A percentile compares a stretch with the other conserved stretches of the same genome.
These are phyloP conservation scores for Choiromyces venosus DNA, from an alignment of 495 filamentous ascomycete genomes.

Conservation along the genomic window DNA sequence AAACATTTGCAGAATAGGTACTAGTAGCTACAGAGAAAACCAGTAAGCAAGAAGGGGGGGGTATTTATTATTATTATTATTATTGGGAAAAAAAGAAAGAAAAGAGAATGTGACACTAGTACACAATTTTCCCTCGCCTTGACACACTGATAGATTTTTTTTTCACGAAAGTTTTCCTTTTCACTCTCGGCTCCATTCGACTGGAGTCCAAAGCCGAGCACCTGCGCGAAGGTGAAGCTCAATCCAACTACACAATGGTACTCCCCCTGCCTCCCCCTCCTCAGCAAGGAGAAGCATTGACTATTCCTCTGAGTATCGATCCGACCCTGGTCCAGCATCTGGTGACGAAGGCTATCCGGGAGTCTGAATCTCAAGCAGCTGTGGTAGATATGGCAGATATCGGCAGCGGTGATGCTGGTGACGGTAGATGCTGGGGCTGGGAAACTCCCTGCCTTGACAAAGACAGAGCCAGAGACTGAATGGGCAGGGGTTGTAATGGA, in stretches of 20 bases:
- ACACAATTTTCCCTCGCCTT: neutral
- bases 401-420: neutral
- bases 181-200: neutral
- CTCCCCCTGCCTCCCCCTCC: neutral
- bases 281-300: neutral
- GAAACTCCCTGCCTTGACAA: neutral
- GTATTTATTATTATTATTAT: neutral
- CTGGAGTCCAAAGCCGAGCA: neutral
- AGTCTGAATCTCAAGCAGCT: neutral
- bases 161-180: neutral
- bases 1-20: neutral
- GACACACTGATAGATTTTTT: neutral
- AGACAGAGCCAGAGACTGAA: neutral
- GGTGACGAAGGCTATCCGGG: neutral
- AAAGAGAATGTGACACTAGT: neutral
- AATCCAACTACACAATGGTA: neutral
- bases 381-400: neutral
- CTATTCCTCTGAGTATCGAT: neutral
- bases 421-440: neutral
- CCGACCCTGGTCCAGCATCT: neutral
- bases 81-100: neutral
- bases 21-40: neutral
- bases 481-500: neutral
- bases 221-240: neutral
- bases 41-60: neutral